Base-by-base conservation (phyloP, 1,139 yeast genomes). In the Nakaseomyces delphensis region DNA sequence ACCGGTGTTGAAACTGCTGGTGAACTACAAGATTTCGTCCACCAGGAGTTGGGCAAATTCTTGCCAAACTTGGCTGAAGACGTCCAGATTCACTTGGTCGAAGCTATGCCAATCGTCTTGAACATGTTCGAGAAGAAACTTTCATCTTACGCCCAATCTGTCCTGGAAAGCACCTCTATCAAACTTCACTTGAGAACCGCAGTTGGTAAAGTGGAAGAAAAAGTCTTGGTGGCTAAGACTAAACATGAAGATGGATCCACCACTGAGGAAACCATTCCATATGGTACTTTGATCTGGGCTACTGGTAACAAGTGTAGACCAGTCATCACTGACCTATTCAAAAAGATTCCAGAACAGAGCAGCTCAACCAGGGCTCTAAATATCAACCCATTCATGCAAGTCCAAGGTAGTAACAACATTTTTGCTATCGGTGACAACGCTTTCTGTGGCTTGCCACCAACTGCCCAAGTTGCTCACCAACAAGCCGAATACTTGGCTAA, bases 401-500 rank as follows among this genome's bases (percentile, higher is more conserved):
- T 89, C 43, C 84, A 84, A 61, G 97, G 97, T 60, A 71, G 93
- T 39, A 85, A 85, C 58, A 62, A 61, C 50, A 77, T 89, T 54
- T 89, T 75, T 67, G 96, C 96, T 43, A 73, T 89, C 51, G 97
- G 97, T 63, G 97, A 89, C 68, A 87, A 95, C 67, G 86, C 96
- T 33, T 80, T 81, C 62, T 74, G 77, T 38, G 87, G 87, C 63
- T 76, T 76, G 58, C 95, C 96, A 38, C 96, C 97, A 54, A 89
- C 96, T 47, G 97, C 96, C 41, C 97, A 89, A 72, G 96, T 87
- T 49, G 97, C 97, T 42, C 84, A 87, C 69, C 96, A 89, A 72
- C 86, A 87, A 67, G 96, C 96, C 52, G 77, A 76, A 53, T 87
- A 78, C 67, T 76, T 89, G 57, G 91, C 89, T 43, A 72, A 73